These are phyloP conservation scores for Macrophomina phaseolina DNA, from an alignment of 2,329 filamentous ascomycete genomes.

Conservation along the genomic window DNA sequence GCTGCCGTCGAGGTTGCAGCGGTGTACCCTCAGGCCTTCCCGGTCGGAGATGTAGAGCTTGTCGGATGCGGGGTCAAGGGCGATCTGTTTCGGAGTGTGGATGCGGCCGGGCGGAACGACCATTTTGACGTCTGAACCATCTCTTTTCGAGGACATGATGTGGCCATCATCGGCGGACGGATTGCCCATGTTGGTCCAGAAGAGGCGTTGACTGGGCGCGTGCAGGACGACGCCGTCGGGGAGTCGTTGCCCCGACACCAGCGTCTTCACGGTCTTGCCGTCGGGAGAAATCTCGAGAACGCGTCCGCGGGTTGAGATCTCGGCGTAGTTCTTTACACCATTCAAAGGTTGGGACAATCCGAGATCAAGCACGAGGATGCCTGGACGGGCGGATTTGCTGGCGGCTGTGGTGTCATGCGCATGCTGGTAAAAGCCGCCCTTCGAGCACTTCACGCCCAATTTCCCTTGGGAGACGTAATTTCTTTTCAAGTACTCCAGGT, in stretches of 20 bases:
- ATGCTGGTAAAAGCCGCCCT: constrained; percentile 45
- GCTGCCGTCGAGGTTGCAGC: constrained; percentile 45
- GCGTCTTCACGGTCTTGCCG: not conserved
- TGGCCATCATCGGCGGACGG: constrained; percentile 46
- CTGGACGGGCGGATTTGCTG: not conserved
- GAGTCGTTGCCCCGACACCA: constrained; percentile 17
- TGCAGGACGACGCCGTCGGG: constrained; percentile 42
- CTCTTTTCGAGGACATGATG: constrained; percentile 52
- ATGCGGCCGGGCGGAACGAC: constrained; percentile 53
- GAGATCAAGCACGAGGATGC: constrained; percentile 16
- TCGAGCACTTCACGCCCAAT: constrained; percentile 50
- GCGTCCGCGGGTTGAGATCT: not conserved
- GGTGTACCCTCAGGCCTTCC: constrained; percentile 46
- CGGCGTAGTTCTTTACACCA: not conserved
- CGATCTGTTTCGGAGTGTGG: constrained; percentile 57
- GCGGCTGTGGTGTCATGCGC: not conserved
- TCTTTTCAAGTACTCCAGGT: constrained; percentile 53
- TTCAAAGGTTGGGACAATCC: constrained; percentile 10
- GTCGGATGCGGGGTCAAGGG: constrained; percentile 37
- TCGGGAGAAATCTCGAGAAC: not conserved
- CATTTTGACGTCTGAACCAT: constrained; percentile 53
- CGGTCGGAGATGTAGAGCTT: constrained; percentile 52
- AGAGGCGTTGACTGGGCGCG: constrained; percentile 34
- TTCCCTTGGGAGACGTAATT: constrained; percentile 55
- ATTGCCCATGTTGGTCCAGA: constrained; percentile 38